Conservation (phyloP, 768 basidiomycete species). For the Tylopilus plumbeoviolaceoides region DNA sequence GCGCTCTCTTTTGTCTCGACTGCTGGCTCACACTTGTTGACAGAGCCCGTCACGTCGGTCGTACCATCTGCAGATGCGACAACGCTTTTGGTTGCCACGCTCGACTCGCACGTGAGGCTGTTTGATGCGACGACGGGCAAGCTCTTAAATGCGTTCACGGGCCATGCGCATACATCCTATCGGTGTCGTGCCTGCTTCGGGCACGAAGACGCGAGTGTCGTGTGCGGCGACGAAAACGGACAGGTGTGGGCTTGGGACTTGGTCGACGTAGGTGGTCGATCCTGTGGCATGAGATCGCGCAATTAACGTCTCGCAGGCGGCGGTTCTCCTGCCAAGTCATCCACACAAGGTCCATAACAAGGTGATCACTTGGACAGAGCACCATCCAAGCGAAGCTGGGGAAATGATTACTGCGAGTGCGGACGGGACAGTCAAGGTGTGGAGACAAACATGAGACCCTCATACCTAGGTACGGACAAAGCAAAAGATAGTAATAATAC, state of each 20-base stretch:
- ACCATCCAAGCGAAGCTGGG: conserved; percentile 74
- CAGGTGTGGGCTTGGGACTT: conserved; percentile 91
- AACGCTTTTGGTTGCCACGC: conserved; percentile 75
- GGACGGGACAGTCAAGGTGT: conserved; percentile 89
- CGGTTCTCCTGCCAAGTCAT: conserved; percentile 63
- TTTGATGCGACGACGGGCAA: conserved; percentile 83
- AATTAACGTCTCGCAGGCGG: conserved; percentile 49
- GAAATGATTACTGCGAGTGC: conserved; percentile 89
- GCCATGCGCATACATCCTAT: conserved; percentile 72
- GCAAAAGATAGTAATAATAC: conserved; percentile 16
- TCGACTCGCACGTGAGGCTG: conserved; percentile 81
- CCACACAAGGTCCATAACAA: conserved; percentile 79
- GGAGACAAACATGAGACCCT: conserved; percentile 48
- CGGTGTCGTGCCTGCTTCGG: conserved; percentile 81
- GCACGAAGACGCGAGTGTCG: conserved; percentile 72
- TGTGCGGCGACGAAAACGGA: conserved; percentile 91
- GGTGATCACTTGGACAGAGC: conserved; percentile 88
- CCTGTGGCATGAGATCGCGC: background rate
- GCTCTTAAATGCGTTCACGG: conserved; percentile 79
- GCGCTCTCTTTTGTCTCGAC: background rate
- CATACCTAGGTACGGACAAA: background rate
- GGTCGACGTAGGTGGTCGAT: conserved; percentile 60
- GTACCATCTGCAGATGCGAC: conserved; percentile 75
- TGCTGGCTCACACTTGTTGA: background rate
- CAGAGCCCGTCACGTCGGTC: conserved; percentile 86